Evolutionary conservation across 768 basidiomycete species (phyloP), one percentile per base, ranked within the genome.

Genomic region (Kwoniella dendrophila): DNA sequence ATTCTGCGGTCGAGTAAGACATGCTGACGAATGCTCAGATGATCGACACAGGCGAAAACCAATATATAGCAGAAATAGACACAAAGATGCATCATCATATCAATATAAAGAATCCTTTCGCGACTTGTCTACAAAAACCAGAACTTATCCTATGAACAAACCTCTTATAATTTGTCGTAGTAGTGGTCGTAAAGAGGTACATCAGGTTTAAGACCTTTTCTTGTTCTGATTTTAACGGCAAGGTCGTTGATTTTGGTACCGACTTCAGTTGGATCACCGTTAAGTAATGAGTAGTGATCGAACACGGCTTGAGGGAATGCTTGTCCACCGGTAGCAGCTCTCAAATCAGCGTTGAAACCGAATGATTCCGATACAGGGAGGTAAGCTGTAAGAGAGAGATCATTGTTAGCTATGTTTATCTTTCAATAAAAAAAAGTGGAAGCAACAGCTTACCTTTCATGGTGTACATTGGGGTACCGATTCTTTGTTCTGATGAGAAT

Each of bases 381-480:
- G 75, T 75, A 77, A 11, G 71, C 73, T 56, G 44, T 49, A 27
- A 34, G 27, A 44, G 44, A 32, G 14, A 34, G 30, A 30, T 2
- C 1, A 33, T 7, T 16, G 26, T 16, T 22, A 40, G 26, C 32
- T 33, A 22, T 14, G 63, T 64, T 38, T 26, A 55, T 51, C 61
- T 16, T 90, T 92, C 82, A 92, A 90, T 78, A 92, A 40, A 41
- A 33, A 48, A 45, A 90, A 72, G 92, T 92, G 40, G n/a, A n/a
- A n/a, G n/a, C n/a, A n/a, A n/a, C n/a, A 93, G 84, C 84, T 92
- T 92, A 26, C 93, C 93, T 86, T 96, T 98, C 82, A 99, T 89
- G 48, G 89, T 98, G 88, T 95, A 95, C 92, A 97, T 96, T 66
- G 96, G 96, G 18, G 96, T 99, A 83, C 96, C 95, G 3, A 87